These are phyloP conservation scores for Trichophaea hybrida DNA, from an alignment of 2,329 filamentous ascomycete species.

Conservation along the genomic window DNA sequence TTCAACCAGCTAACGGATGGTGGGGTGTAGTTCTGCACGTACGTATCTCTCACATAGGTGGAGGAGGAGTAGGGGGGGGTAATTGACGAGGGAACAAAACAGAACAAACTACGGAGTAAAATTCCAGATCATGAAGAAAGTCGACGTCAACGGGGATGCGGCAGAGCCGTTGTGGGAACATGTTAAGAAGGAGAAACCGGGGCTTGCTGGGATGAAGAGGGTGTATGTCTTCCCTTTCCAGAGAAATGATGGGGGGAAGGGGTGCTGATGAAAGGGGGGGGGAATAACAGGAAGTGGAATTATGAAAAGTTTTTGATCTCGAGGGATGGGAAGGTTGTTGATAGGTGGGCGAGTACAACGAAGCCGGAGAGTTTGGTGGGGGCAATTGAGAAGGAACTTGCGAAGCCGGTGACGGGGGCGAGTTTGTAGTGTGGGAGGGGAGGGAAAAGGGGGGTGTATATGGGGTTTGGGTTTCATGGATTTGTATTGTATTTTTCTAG, in stretches of 20 bases:
- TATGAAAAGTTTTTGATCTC: conserved; percentile 95
- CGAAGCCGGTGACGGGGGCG: conserved; percentile 32
- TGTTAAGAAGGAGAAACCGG: conserved; percentile 57
- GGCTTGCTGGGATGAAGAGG: conserved; percentile 72
- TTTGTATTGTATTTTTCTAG: neutral
- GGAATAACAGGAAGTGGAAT: conserved; percentile 38
- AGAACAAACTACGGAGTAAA: conserved; percentile 71
- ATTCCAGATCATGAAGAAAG: conserved; percentile 84
- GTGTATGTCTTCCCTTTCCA: conserved; percentile 33
- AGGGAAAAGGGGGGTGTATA: neutral
- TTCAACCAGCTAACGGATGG: too few species aligned
- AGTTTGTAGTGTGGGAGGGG: neutral
- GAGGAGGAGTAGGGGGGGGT: too few species aligned
- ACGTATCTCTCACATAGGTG: too few species aligned
- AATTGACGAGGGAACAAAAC: too few species aligned
- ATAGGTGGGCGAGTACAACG: conserved; percentile 72
- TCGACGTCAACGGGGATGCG: conserved; percentile 78
- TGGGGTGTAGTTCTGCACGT: too few species aligned
- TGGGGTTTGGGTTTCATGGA: neutral
- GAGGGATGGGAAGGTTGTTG: conserved; percentile 70
- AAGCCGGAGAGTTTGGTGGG: conserved; percentile 72
- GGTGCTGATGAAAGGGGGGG: too few species aligned
- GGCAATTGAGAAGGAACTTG: conserved; percentile 59
- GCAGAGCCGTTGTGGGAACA: conserved; percentile 67
- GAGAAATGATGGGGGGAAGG: conserved; percentile 8